Base-by-base conservation (phyloP, 805 yeast species). In the Saturnispora ahearnii region DNA sequence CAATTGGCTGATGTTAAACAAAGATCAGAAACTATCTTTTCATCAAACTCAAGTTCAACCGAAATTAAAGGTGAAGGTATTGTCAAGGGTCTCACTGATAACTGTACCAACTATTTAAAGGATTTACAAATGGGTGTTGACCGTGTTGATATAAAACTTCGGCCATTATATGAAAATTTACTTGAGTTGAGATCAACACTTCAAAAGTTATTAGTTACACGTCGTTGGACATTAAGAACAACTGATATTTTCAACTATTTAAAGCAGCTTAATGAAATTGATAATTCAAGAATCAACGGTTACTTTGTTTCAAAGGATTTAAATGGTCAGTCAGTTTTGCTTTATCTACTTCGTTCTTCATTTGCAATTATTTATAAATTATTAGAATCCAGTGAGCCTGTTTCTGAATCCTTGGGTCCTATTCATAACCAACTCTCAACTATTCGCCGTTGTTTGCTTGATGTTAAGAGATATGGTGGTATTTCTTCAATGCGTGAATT, bases 201-300 rank as follows among this genome's bases (percentile, higher is more conserved):
- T 53, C 96, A 87, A 58, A 87, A 87, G 57, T 71, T 93, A 54
- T 73, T 91, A 58, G 80, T 93, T 42, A 93, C 99, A 3, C 82
- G 96, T 66, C 78, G 99, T 64, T 93, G 99, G 99, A 91, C 98
- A 2, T 72, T 93, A 69, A 79, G 99, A 61, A 96, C 90, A 61
- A 93, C 99, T 0, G 99, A 93, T 68, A 73, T 93, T 53, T 93
- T 85, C 68, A 74, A 76, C 45, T 90, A 86, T 63, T 96, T 89
- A 66, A 80, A 82, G 60, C 73, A 74, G 54, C 72, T 93, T 54
- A 82, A 79, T 59, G 76, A 73, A 51, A 81, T 93, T 53, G 96
- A 91, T 62, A 84, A 81, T 47, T 62, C 76, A 54, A 74, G 96
- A 59, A 73, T 82, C 7, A 71, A 76, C 48, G 87, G 87, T 4